A percentile compares a stretch with the other conserved stretches of the same genome.
Evolutionary conservation across 164 flowering plant genomes (phyloP).

Genomic region (Stephania japonica): DNA sequence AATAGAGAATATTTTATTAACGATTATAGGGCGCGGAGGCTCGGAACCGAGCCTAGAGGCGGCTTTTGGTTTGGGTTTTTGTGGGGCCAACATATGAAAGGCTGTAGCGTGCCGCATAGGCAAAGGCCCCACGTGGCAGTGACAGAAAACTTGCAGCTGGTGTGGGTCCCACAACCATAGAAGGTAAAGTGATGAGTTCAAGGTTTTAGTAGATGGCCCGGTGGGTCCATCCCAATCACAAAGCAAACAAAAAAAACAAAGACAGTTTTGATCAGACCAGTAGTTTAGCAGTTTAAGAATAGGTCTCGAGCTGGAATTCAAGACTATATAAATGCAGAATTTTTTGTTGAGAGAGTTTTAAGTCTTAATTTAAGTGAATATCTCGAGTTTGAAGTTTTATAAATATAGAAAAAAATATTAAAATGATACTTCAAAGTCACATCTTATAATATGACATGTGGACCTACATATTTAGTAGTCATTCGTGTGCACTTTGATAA

Average conservation of each 20-base stretch:
- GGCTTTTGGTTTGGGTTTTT: slow-evolving; percentile 8
- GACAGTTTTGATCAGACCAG: not conserved
- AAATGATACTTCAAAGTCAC: too few species aligned
- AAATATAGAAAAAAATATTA: too few species aligned
- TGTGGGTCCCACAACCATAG: slow-evolving; percentile 8
- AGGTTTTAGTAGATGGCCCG: slow-evolving; percentile 2
- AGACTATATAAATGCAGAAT: not conserved
- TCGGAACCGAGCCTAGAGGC: slow-evolving; percentile 48
- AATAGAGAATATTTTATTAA: not conserved
- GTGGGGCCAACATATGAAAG: slow-evolving; percentile 46
- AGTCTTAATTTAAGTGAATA: too few species aligned
- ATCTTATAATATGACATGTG: too few species aligned
- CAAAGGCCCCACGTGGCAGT: slow-evolving; percentile 37
- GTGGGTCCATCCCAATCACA: not conserved
- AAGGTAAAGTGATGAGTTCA: slow-evolving; percentile 3
- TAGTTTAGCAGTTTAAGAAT: not conserved
- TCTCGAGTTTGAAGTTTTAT: too few species aligned
- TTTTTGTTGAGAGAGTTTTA: too few species aligned
- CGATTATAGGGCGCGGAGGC: slow-evolving; percentile 31
- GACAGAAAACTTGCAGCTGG: slow-evolving; percentile 24
- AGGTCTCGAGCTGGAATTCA: not conserved
- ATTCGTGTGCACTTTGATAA: too few species aligned
- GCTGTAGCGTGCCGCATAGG: slow-evolving; percentile 72
- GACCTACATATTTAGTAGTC: too few species aligned
- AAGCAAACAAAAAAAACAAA: not conserved